A percentile compares a stretch with the other conserved stretches of the same genome.
These are phyloP conservation scores for Begonia loranthoides DNA, from an alignment of 306 rosid genomes.

Conservation along the genomic window DNA sequence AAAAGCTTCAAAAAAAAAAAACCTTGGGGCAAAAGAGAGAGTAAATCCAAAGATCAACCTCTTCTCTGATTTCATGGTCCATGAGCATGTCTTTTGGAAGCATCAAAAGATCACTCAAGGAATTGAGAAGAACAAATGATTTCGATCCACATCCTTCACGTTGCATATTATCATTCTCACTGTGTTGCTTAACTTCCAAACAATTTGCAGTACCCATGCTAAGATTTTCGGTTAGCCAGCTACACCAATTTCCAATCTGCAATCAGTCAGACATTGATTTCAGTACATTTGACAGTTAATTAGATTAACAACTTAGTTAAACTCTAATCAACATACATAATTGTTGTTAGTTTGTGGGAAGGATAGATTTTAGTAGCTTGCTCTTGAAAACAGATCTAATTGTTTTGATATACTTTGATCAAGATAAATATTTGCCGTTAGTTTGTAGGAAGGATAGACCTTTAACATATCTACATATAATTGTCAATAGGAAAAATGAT, in stretches of 20 bases:
- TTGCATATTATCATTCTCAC: slow-evolving; percentile 22
- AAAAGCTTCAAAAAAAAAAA: neutral
- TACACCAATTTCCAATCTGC: slow-evolving; percentile 95
- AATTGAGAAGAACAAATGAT: slow-evolving; percentile 62
- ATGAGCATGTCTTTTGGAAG: slow-evolving; percentile 96
- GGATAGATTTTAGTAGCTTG: no score
- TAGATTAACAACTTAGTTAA: no score
- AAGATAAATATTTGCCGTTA: no score
- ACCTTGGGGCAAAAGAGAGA: neutral
- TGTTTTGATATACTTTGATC: no score
- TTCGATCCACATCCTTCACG: slow-evolving; percentile 26
- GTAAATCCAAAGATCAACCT: slow-evolving; percentile 36
- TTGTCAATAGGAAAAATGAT: no score
- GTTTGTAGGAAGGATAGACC: no score
- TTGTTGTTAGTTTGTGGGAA: no score
- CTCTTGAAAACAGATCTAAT: no score
- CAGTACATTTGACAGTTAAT: no score
- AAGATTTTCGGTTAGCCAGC: slow-evolving; percentile 79
- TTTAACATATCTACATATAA: no score
- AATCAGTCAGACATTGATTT: neutral
- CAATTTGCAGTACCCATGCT: slow-evolving; percentile 63
- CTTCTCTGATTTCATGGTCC: slow-evolving; percentile 62
- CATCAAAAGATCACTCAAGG: slow-evolving; percentile 94
- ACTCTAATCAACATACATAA: no score
- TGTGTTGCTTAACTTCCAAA: slow-evolving; percentile 20